Evolutionary conservation across 2,329 filamentous ascomycete species (phyloP).

Genomic region (Herpomyces periplanetae): DNA sequence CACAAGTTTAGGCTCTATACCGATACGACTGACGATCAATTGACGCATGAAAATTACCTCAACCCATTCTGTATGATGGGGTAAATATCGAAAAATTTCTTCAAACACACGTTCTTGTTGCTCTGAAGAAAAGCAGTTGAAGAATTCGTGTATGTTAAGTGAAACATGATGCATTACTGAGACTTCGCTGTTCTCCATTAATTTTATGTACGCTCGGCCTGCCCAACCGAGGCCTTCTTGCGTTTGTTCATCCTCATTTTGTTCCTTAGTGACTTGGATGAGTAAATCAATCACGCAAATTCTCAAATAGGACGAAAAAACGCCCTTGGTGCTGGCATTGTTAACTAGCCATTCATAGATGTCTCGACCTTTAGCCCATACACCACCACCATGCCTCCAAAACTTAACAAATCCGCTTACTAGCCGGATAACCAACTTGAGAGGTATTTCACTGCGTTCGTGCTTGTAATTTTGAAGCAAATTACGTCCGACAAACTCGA

Average conservation of each 20-base stretch:
- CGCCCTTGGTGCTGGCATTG: constrained; percentile 20
- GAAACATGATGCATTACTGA: constrained; percentile 36
- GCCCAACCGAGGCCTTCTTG: constrained; percentile 18
- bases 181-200: constrained; percentile 24
- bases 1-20: constrained; percentile 46
- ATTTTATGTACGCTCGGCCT: constrained; percentile 30
- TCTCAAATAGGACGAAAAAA: constrained; percentile 27
- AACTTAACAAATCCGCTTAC: constrained; percentile 20
- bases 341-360: constrained; percentile 41
- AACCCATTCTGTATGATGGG: constrained; percentile 22
- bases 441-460: constrained; percentile 30
- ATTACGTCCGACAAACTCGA: constrained; percentile 11
- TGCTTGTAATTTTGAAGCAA: constrained; percentile 16
- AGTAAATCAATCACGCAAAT: constrained; percentile 25
- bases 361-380: constrained; percentile 26
- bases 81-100: constrained; percentile 43
- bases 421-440: constrained; percentile 23
- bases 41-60: constrained; percentile 63
- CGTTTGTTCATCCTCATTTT: constrained; percentile 22
- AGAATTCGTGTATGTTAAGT: constrained; percentile 26
- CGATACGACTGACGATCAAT: constrained; percentile 31
- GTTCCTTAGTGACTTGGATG: constrained; percentile 22
- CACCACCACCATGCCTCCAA: constrained; percentile 19
- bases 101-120: constrained; percentile 49
- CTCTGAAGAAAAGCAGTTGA: constrained; percentile 40